These are phyloP conservation scores for Baudoinia panamericana DNA, from an alignment of 495 filamentous ascomycete species.

Conservation along the genomic window DNA sequence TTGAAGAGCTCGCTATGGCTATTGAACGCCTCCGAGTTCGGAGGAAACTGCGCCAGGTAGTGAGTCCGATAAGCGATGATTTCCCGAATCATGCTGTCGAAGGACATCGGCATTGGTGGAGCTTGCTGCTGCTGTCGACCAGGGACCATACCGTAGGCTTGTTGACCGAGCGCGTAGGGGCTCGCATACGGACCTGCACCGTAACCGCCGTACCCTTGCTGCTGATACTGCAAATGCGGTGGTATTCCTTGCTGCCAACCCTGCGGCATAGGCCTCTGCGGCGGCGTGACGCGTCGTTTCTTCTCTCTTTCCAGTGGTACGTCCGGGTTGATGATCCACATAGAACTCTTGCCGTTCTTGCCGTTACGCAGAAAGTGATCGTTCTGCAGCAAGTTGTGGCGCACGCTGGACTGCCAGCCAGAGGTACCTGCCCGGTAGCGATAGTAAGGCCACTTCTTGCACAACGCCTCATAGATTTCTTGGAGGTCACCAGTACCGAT, in stretches of 20 bases:
- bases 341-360: conserved; percentile 30
- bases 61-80: conserved; percentile 3
- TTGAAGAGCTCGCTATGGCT: conserved; percentile 1
- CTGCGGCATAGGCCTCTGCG: conserved; percentile 18
- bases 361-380: conserved; percentile 78
- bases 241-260: not conserved
- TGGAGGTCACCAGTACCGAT: conserved; percentile 65
- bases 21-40: conserved; percentile 1
- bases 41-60: not conserved
- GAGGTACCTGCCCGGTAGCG: conserved; percentile 66
- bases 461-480: conserved; percentile 84
- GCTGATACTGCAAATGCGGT: not conserved
- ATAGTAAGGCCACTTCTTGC: conserved; percentile 80
- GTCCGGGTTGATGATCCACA: conserved; percentile 27
- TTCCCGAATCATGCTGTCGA: conserved; percentile 3
- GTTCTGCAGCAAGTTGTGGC: conserved; percentile 87
- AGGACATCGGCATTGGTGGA: not conserved
- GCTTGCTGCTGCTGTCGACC: not conserved
- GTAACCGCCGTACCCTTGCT: conserved; percentile 1
- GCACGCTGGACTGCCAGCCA: conserved; percentile 94
- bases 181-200: not conserved
- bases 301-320: conserved; percentile 30
- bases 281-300: conserved; percentile 22
- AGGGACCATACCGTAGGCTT: not conserved
- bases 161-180: not conserved